phyloP scores from a whole-genome alignment of 129 eudicot species.

The Ambrosia trifida region DNA sequence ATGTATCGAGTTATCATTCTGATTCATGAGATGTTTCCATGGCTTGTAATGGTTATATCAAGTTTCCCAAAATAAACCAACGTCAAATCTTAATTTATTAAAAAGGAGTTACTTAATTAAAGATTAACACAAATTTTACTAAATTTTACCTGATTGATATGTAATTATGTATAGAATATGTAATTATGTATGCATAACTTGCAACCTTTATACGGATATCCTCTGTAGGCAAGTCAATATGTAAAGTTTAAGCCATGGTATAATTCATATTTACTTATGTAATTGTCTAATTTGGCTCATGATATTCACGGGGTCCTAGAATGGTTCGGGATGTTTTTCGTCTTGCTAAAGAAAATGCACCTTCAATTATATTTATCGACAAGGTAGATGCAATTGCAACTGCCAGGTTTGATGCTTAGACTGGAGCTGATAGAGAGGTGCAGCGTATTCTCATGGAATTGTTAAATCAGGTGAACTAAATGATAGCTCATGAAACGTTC shows the following conservation, averaged over 20 bases:
- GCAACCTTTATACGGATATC: neutral
- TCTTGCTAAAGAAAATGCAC: constrained; percentile 89
- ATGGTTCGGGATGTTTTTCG: constrained; percentile 97
- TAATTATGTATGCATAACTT: neutral
- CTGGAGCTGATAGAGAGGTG: constrained; percentile 91
- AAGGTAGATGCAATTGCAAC: constrained; percentile 92
- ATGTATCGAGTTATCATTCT: too few relatives aligned
- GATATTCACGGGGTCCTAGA: constrained; percentile 62
- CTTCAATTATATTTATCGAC: constrained; percentile 87
- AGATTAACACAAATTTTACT: too few relatives aligned
- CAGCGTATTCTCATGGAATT: constrained; percentile 91
- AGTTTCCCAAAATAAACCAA: too few relatives aligned
- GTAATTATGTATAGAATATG: neutral
- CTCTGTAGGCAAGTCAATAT: neutral
- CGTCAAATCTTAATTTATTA: too few relatives aligned
- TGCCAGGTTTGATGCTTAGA: constrained; percentile 89
- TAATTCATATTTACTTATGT: neutral
- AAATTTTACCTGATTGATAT: neutral
- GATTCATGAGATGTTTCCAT: too few relatives aligned
- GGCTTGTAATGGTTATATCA: too few relatives aligned
- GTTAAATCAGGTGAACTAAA: constrained; percentile 59
- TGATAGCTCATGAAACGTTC: neutral
- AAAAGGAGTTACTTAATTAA: too few relatives aligned
- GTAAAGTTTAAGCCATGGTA: neutral
- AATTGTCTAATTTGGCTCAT: neutral